Conservation (phyloP, 768 basidiomycete genomes). For the Naganishia friedmannii region DNA sequence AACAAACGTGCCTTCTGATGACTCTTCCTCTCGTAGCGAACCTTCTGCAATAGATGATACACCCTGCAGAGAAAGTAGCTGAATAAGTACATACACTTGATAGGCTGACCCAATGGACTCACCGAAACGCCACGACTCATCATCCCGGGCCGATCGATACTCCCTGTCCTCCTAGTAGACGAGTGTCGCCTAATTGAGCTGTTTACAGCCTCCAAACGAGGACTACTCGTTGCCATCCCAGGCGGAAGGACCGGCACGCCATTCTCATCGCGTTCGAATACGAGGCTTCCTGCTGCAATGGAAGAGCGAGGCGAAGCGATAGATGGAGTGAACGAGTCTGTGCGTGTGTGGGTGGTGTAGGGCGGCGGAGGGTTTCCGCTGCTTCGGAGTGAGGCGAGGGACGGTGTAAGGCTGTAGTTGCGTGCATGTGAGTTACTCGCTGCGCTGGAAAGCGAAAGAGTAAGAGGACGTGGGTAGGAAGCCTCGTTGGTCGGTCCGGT, state of each 20-base stretch:
- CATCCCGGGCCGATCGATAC: conserved; percentile 12
- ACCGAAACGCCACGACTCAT: neutral
- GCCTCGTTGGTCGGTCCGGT: neutral
- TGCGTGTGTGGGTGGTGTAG: conserved; percentile 2
- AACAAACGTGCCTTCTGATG: neutral
- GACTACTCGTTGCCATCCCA: conserved; percentile 2
- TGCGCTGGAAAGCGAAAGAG: conserved; percentile 2
- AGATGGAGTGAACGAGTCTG: conserved; percentile 10
- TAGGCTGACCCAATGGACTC: neutral
- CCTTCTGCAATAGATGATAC: conserved; percentile 6
- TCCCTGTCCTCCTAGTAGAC: neutral
- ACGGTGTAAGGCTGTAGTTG: conserved; percentile 11
- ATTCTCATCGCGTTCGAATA: conserved; percentile 20
- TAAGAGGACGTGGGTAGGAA: neutral
- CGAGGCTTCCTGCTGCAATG: neutral
- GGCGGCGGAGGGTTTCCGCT: conserved; percentile 11
- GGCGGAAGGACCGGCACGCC: conserved; percentile 12
- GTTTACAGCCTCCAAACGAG: neutral
- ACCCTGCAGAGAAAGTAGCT: neutral
- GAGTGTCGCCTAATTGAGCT: neutral
- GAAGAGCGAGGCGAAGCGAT: conserved; percentile 4
- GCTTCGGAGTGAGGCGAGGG: conserved; percentile 1
- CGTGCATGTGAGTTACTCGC: conserved; percentile 6
- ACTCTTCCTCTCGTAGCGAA: neutral
- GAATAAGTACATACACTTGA: neutral